Conservation (phyloP, 768 basidiomycete genomes). For the Amanita brunnescens region DNA sequence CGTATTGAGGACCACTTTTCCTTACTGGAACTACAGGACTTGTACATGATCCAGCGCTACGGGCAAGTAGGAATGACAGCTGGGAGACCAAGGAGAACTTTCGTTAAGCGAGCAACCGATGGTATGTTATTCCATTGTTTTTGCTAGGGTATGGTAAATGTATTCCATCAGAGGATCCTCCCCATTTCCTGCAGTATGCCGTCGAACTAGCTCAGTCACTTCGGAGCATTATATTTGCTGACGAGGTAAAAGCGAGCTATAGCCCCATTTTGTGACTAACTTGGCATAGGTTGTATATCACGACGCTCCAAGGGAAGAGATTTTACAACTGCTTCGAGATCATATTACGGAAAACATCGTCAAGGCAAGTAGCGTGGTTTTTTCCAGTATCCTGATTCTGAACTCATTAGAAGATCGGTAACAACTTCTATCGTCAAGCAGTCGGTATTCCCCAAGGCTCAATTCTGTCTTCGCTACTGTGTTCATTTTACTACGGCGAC, state of each 20-base stretch:
- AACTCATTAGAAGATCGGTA: constrained; percentile 52
- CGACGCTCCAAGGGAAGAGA: constrained; percentile 42
- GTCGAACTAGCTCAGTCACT: constrained; percentile 54
- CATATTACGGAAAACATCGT: constrained; percentile 92
- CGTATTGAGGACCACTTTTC: background rate
- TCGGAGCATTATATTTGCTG: constrained; percentile 76
- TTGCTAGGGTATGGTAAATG: background rate
- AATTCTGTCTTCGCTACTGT: constrained; percentile 87
- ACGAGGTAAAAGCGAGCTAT: constrained; percentile 48
- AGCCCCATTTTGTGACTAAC: background rate
- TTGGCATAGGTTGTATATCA: constrained; percentile 36
- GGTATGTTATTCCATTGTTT: constrained; percentile 27
- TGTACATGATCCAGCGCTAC: constrained; percentile 63
- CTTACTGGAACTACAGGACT: constrained; percentile 38
- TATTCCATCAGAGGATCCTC: constrained; percentile 52
- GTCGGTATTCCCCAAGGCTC: constrained; percentile 97
- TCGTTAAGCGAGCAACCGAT: constrained; percentile 53
- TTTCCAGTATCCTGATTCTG: background rate
- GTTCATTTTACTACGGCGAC: constrained; percentile 92
- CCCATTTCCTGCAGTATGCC: constrained; percentile 67
- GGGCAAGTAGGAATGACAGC: constrained; percentile 51
- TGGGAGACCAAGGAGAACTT: constrained; percentile 50
- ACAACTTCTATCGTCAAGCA: constrained; percentile 77
- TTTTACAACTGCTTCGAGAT: constrained; percentile 71
- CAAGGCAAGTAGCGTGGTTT: constrained; percentile 42